Evolutionary conservation across 2,329 filamentous ascomycete genomes (phyloP), one percentile per base, ranked within the genome.

Genomic region (Ceratocystis eucalypticola): DNA sequence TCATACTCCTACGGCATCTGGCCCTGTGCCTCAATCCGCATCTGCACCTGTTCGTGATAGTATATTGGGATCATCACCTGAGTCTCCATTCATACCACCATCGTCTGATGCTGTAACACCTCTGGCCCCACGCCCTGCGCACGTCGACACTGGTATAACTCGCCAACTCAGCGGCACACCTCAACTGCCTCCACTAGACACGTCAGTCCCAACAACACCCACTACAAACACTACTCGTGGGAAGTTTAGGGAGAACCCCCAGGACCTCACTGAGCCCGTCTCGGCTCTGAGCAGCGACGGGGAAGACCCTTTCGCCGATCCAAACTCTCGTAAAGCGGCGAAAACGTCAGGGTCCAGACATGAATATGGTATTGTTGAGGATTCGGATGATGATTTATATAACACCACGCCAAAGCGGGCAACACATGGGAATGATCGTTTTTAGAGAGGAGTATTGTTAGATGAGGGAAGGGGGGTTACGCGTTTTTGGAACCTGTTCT

Each of bases 351-450:
- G 70, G 64, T 69, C 70, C 37, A 70, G 69, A 2, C 55, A 59
- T 17, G 65, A 68, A 62, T 57, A 65, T 28, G 69, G 70, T 15
- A 64, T 65, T n/a, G 66, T 70, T 37, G 71, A 70, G 22, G 69
- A 70, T 6, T 72, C 75, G 46, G 73, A 75, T 45, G 76, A 77
- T 44, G 76, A 78, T 62, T 70, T 78, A 50, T 79, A 80, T 65
- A 74, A 76, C 55, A 72, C 75, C n/a, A 71, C 72, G 17, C 71
- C 74, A 22, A 77, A 74, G 70, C 64, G 64, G 53, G 10, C 53
- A 61, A 65, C 50, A n/a, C 28, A 37, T 1, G 46, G 44, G 8
- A 50, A 50, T 28, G 12, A 5, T 15, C 61, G 61, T 7, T 63
- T 46, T 45, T 63, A 63, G 41, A 46, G 17, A n/a, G 25, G 7